phyloP scores from a whole-genome alignment of 495 filamentous ascomycete genomes.

The Lentithecium fluviatile region DNA sequence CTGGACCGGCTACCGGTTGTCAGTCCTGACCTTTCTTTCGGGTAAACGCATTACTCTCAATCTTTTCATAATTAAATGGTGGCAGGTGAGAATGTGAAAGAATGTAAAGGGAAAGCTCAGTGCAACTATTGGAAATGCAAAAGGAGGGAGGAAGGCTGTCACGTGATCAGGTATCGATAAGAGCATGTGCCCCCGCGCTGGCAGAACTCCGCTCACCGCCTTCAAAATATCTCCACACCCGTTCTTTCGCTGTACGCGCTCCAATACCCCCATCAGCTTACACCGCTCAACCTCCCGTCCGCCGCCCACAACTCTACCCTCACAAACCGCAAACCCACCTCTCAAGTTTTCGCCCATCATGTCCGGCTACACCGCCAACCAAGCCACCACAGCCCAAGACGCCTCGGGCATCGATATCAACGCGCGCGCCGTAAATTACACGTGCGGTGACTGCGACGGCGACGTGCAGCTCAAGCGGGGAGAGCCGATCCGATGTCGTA shows the following conservation, averaged over 20 bases:
- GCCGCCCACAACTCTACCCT: neutral
- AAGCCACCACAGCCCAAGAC: too few relatives aligned
- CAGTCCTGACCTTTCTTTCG: too few relatives aligned
- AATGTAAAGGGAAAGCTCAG: too few relatives aligned
- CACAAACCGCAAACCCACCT: neutral
- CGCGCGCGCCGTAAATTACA: conserved; percentile 64
- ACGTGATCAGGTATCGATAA: conserved; percentile 9
- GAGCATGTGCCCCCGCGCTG: neutral
- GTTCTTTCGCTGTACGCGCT: neutral
- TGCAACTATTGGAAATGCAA: too few relatives aligned
- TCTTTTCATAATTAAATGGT: too few relatives aligned
- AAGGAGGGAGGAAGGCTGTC: too few relatives aligned
- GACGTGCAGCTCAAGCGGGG: conserved; percentile 77
- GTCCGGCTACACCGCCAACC: conserved; percentile 2
- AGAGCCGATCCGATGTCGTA: conserved; percentile 90
- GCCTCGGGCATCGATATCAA: neutral
- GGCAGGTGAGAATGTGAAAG: too few relatives aligned
- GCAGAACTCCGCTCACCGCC: conserved; percentile 20
- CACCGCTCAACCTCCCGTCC: neutral
- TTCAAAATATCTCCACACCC: conserved; percentile 9
- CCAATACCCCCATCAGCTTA: neutral
- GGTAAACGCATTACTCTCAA: too few relatives aligned
- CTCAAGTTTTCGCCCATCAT: conserved; percentile 6
- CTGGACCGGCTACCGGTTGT: too few relatives aligned
- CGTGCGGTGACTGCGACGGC: conserved; percentile 89